Conservation (phyloP, 1,139 yeast genomes). For the Groenewaldozyma auringiensis region DNA sequence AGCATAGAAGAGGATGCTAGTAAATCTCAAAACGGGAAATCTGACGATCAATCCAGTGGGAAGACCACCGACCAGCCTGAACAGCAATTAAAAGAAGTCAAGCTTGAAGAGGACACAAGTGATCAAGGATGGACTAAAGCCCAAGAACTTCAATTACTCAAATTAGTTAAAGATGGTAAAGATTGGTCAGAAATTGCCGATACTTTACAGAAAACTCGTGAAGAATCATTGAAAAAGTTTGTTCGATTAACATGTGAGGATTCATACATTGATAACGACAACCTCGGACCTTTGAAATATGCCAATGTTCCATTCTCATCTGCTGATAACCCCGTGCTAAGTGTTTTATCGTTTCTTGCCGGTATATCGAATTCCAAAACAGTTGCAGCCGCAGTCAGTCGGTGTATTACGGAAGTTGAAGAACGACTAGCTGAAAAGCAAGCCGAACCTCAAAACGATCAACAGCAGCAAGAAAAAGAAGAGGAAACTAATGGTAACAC, state of each 20-base stretch:
- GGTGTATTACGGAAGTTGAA: conserved; percentile 41
- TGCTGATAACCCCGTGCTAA: conserved; percentile 86
- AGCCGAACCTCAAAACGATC: conserved; percentile 14
- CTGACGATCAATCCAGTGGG: background rate
- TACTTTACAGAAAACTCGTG: background rate
- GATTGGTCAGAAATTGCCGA: background rate
- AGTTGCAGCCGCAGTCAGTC: conserved; percentile 61
- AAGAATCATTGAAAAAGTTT: background rate
- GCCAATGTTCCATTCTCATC: conserved; percentile 63
- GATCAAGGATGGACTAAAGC: background rate
- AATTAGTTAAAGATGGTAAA: background rate
- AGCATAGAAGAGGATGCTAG: background rate
- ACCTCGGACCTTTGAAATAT: conserved; percentile 68
- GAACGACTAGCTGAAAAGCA: conserved; percentile 24
- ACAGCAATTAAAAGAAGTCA: background rate
- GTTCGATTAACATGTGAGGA: conserved; percentile 1
- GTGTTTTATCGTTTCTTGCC: conserved; percentile 80
- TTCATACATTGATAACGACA: conserved; percentile 30
- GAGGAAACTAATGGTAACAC: conserved; percentile 5
- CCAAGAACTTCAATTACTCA: background rate
- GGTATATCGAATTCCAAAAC: conserved; percentile 86
- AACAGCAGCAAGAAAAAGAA: conserved; percentile 10
- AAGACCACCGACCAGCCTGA: background rate
- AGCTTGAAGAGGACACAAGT: background rate
- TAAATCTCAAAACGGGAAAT: background rate